phyloP scores from a whole-genome alignment of 352 stramenopile genomes.

The Nothophytophthora sp. region DNA sequence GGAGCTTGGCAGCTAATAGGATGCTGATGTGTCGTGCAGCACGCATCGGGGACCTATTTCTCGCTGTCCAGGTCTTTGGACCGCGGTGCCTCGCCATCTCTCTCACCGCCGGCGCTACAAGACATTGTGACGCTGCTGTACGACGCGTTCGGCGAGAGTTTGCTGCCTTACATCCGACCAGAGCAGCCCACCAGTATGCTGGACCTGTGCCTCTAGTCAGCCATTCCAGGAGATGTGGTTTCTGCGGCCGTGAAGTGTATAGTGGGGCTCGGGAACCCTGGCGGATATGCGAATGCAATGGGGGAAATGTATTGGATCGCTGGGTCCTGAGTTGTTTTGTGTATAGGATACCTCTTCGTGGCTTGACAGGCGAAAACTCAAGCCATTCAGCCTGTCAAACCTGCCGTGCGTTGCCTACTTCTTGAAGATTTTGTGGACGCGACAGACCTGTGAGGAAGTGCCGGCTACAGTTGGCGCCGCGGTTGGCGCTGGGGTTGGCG shows the following conservation, averaged over 20 bases:
- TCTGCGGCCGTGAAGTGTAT: no score
- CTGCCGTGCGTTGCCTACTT: no score
- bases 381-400: no score
- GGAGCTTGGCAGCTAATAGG: neutral
- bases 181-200: constrained; percentile 44
- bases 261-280: no score
- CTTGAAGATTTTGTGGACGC: constrained; percentile 36
- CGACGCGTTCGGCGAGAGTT: constrained; percentile 78
- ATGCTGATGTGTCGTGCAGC: constrained; percentile 34
- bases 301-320: no score
- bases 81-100: constrained; percentile 20
- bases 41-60: constrained; percentile 81
- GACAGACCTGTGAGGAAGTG: constrained; percentile 24
- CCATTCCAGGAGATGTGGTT: neutral
- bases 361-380: no score
- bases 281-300: no score
- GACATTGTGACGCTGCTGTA: constrained; percentile 66
- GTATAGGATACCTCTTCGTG: no score
- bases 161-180: constrained; percentile 76
- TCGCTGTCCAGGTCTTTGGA: constrained; percentile 53
- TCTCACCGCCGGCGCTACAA: constrained; percentile 38
- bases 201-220: constrained; percentile 52
- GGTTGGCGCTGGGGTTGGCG: constrained; percentile 10
- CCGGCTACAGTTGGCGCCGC: constrained; percentile 3
- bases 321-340: no score